These are phyloP conservation scores for Fraxinus dipetala DNA, from an alignment of 305 asterid genomes.

Conservation along the genomic window DNA sequence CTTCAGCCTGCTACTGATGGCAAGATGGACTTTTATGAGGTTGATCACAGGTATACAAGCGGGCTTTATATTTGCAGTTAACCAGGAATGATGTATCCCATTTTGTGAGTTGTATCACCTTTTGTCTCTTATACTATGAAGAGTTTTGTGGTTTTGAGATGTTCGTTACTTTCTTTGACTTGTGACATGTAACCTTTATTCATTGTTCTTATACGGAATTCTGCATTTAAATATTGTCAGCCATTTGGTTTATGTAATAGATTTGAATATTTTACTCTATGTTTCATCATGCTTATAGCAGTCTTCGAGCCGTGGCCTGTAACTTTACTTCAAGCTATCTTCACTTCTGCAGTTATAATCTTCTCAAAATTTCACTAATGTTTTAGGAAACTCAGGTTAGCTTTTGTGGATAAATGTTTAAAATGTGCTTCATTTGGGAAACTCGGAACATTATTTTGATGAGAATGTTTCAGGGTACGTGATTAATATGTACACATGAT, in stretches of 20 bases:
- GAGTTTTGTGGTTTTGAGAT: conserved; percentile 30
- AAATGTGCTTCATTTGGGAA: neutral
- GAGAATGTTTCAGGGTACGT: neutral
- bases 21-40: conserved; percentile 67
- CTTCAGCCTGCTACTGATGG: conserved; percentile 78
- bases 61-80: conserved; percentile 67
- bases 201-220: conserved; percentile 19
- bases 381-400: neutral
- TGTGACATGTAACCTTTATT: conserved; percentile 20
- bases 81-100: conserved; percentile 28
- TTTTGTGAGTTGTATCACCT: conserved; percentile 17
- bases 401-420: neutral
- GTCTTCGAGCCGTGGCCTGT: neutral
- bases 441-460: neutral
- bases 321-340: conserved; percentile 7
- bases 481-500: neutral
- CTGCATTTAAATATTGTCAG: neutral
- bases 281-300: neutral
- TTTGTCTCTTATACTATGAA: conserved; percentile 12
- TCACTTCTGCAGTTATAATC: neutral
- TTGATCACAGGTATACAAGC: conserved; percentile 71
- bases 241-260: conserved; percentile 16
- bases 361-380: neutral
- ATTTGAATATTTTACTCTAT: conserved; percentile 10
- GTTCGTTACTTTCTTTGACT: conserved; percentile 25